phyloP scores from a whole-genome alignment of 805 yeast genomes.

The Starmerella bombicola region DNA sequence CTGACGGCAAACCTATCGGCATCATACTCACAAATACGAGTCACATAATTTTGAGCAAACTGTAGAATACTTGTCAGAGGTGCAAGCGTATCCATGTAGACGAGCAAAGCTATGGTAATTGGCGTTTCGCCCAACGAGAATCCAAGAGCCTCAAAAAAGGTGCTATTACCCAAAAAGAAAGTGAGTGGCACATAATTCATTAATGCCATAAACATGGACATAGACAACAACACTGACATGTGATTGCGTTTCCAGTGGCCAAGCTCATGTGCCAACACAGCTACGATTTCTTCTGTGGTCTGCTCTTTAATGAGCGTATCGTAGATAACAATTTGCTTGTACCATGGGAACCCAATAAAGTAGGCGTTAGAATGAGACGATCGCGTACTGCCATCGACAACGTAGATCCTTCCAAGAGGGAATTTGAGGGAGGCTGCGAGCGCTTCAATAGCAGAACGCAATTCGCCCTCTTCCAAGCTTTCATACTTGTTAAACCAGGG shows the following conservation, averaged over 20 bases:
- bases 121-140: constrained; percentile 52
- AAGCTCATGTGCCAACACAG: constrained; percentile 95
- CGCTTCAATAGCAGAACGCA: constrained; percentile 66
- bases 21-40: constrained; percentile 83
- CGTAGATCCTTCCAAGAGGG: constrained; percentile 77
- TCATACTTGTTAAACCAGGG: constrained; percentile 87
- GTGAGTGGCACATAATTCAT: constrained; percentile 61
- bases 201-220: constrained; percentile 53
- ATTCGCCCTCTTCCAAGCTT: constrained; percentile 81
- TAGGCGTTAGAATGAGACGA: constrained; percentile 95
- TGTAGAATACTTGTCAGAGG: constrained; percentile 63
- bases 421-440: constrained; percentile 65
- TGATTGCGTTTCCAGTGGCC: constrained; percentile 96
- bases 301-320: constrained; percentile 83
- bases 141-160: constrained; percentile 70
- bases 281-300: constrained; percentile 67
- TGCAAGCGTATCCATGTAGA: constrained; percentile 64
- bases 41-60: constrained; percentile 53
- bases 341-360: constrained; percentile 93
- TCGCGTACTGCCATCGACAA: constrained; percentile 93
- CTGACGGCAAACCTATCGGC: constrained; percentile 80
- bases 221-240: constrained; percentile 58
- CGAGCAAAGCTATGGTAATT: constrained; percentile 62
- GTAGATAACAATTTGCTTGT: constrained; percentile 84
- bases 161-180: constrained; percentile 63